Conservation (phyloP, 1,139 yeast genomes). For the Fermentozyma sake region DNA sequence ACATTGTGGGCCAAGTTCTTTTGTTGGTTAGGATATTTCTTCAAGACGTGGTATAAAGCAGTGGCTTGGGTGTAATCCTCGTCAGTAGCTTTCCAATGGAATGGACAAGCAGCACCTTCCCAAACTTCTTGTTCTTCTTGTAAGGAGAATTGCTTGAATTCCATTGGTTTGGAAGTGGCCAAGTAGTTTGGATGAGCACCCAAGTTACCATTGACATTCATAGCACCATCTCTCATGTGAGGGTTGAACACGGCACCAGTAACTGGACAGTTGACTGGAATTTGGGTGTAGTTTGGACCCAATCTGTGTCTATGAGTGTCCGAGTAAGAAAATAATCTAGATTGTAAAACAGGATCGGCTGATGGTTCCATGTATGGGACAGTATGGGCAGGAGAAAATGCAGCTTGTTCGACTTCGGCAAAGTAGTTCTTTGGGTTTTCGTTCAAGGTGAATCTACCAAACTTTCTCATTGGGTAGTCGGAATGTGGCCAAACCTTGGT, state of each 20-base stretch:
- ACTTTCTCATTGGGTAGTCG: constrained; percentile 70
- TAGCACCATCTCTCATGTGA: constrained; percentile 81
- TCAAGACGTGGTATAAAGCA: constrained; percentile 69
- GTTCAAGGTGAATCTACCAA: constrained; percentile 66
- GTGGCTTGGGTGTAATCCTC: constrained; percentile 70
- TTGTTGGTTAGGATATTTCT: constrained; percentile 75
- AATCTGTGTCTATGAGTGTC: constrained; percentile 71
- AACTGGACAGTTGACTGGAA: constrained; percentile 69
- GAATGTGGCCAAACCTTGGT: constrained; percentile 81
- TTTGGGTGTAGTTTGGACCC: constrained; percentile 67
- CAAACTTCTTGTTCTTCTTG: constrained; percentile 78
- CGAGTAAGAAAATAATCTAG: constrained; percentile 79
- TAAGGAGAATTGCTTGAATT: constrained; percentile 38
- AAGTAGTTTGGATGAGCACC: constrained; percentile 82
- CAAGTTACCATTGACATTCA: constrained; percentile 80
- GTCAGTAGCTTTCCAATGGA: constrained; percentile 78
- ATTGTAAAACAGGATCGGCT: constrained; percentile 84
- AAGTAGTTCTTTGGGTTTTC: constrained; percentile 74
- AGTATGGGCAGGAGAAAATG: constrained; percentile 78
- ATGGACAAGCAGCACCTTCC: constrained; percentile 83
- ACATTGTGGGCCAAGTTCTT: constrained; percentile 79
- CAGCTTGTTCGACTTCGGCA: constrained; percentile 80
- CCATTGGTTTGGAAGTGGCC: constrained; percentile 54
- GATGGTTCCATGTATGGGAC: constrained; percentile 83
- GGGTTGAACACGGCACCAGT: constrained; percentile 51